These are phyloP conservation scores for Colletotrichum filicis DNA, from an alignment of 2,329 filamentous ascomycete species.

Conservation along the genomic window DNA sequence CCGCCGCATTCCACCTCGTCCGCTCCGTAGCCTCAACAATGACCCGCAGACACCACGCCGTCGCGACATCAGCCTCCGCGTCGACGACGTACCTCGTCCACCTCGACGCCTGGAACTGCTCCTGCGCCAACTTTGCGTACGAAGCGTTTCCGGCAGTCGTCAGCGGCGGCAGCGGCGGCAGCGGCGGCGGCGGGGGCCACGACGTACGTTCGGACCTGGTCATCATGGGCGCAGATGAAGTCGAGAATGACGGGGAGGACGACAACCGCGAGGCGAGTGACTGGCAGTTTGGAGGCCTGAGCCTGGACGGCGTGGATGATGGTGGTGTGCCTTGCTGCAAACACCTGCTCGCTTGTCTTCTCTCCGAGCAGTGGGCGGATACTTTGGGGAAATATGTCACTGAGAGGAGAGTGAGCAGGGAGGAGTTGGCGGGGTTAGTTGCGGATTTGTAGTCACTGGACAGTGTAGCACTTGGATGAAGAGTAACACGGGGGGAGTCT, in stretches of 20 bases:
- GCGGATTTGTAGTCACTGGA: slow-evolving; percentile 47
- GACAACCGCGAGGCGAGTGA: background rate
- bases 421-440: slow-evolving; percentile 80
- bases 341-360: slow-evolving; percentile 85
- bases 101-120: slow-evolving; percentile 85
- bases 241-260: slow-evolving; percentile 12
- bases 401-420: slow-evolving; percentile 63
- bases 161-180: too few relatives aligned
- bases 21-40: slow-evolving; percentile 63
- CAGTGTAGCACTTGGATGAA: background rate
- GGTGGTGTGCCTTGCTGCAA: slow-evolving; percentile 76
- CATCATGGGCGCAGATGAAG: slow-evolving; percentile 33
- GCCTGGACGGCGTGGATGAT: slow-evolving; percentile 46
- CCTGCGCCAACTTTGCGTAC: slow-evolving; percentile 86
- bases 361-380: slow-evolving; percentile 73
- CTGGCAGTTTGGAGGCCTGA: slow-evolving; percentile 63
- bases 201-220: background rate
- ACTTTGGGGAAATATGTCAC: slow-evolving; percentile 68
- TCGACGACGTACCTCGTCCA: slow-evolving; percentile 73
- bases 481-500: too few relatives aligned
- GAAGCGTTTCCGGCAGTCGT: slow-evolving; percentile 67
- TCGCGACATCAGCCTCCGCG: slow-evolving; percentile 35
- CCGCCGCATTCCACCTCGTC: slow-evolving; percentile 67
- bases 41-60: slow-evolving; percentile 39
- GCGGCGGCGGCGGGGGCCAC: background rate